phyloP scores from a whole-genome alignment of 23 red algal genomes.

The Gracilaria vermiculophylla region DNA sequence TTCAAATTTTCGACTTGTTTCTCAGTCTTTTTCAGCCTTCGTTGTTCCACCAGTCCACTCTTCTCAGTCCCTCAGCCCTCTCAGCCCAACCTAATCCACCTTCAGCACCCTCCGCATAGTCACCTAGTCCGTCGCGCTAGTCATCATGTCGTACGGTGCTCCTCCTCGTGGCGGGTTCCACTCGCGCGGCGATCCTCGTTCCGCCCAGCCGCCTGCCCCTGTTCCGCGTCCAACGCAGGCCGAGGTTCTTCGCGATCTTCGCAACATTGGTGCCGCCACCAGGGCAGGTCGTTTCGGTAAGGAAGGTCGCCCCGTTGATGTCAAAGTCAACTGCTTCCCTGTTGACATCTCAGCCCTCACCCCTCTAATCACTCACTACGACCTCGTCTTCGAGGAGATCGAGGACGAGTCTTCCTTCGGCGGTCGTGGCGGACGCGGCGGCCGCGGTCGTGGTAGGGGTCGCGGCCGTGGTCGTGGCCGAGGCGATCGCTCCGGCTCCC shows the following conservation, averaged over 20 bases:
- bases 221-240: slow-evolving; percentile 32
- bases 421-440: slow-evolving; percentile 44
- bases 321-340: slow-evolving; percentile 58
- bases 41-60: background rate
- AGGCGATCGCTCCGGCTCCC: background rate
- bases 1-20: background rate
- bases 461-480: slow-evolving; percentile 29
- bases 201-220: background rate
- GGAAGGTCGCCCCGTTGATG: slow-evolving; percentile 25
- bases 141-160: slow-evolving; percentile 3
- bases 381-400: slow-evolving; percentile 57
- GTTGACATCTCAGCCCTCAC: slow-evolving; percentile 34
- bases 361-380: slow-evolving; percentile 53
- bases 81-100: background rate
- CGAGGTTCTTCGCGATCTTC: slow-evolving; percentile 42
- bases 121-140: background rate
- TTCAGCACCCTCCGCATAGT: background rate
- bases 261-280: slow-evolving; percentile 22
- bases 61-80: background rate
- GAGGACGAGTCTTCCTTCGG: slow-evolving; percentile 39
- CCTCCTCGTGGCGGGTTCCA: background rate
- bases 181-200: background rate
- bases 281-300: slow-evolving; percentile 44
- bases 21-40: background rate
- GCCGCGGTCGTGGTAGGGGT: slow-evolving; percentile 48